Percentiles rank a stretch among this genome's conserved stretches.
These are phyloP conservation scores for Trichosphaerium sp. DNA, from an alignment of 78 protist genomes.

Conservation along the genomic window DNA sequence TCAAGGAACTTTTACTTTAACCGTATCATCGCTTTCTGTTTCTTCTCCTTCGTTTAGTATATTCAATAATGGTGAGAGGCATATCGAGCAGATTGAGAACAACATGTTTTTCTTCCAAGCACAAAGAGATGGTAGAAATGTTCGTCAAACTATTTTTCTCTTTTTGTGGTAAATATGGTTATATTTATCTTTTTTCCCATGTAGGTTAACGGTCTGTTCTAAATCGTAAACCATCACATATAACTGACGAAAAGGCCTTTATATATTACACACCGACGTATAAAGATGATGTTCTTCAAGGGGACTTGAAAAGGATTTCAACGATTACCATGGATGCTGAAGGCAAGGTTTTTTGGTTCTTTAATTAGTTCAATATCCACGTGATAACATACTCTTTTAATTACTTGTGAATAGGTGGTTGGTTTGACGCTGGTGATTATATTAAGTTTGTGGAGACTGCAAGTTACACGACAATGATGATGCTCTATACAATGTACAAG, in stretches of 20 bases:
- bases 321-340: neutral
- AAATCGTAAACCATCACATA: neutral
- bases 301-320: neutral
- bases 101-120: neutral
- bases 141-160: too few species aligned
- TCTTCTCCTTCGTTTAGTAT: neutral
- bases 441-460: neutral
- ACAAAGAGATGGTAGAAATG: neutral
- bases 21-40: neutral
- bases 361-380: neutral
- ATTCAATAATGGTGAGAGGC: neutral
- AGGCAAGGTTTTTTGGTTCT: neutral
- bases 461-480: neutral
- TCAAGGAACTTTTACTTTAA: neutral
- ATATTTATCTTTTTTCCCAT: too few species aligned
- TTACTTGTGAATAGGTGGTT: neutral
- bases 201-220: neutral
- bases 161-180: too few species aligned
- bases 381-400: neutral
- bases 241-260: neutral
- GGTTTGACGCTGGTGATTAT: neutral
- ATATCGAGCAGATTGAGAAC: neutral
- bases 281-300: neutral
- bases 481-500: neutral
- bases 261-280: neutral